Evolutionary conservation across 495 filamentous ascomycete genomes (phyloP).

Genomic region (Hypoxylon lienhwacheense): DNA sequence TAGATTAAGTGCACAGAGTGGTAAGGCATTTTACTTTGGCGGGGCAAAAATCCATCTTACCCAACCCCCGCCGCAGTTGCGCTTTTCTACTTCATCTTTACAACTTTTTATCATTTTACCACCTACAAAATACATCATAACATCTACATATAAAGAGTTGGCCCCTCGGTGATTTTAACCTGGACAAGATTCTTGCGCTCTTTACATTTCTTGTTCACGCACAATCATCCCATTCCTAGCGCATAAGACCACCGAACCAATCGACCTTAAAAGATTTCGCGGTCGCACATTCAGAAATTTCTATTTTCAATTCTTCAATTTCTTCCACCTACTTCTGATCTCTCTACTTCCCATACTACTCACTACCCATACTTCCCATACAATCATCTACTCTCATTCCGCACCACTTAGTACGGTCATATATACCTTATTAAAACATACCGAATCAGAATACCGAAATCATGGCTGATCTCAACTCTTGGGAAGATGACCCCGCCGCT

Average conservation of each 20-base stretch:
- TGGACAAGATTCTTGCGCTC: background rate
- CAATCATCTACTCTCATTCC: background rate
- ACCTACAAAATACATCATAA: too few relatives aligned
- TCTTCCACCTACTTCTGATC: background rate
- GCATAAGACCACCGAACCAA: background rate
- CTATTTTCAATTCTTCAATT: background rate
- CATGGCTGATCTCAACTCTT: conserved; percentile 89
- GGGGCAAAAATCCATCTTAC: conserved; percentile 30
- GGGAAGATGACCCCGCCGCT: conserved; percentile 91
- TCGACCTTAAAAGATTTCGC: conserved; percentile 4
- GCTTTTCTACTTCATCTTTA: conserved; percentile 1
- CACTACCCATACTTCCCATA: background rate
- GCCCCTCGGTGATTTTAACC: conserved; percentile 6
- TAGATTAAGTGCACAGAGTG: background rate
- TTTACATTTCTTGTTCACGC: conserved; percentile 12
- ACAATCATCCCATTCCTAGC: background rate
- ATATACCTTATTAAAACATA: background rate
- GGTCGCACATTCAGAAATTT: conserved; percentile 23
- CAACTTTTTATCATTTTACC: conserved; percentile 15
- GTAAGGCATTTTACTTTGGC: too few relatives aligned
- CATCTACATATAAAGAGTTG: too few relatives aligned
- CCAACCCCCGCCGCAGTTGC: conserved; percentile 17
- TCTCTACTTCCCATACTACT: background rate
- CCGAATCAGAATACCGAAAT: conserved; percentile 35
- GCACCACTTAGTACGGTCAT: background rate